Conservation (phyloP, 352 stramenopile species). For the Thraustochytrium sp. region DNA sequence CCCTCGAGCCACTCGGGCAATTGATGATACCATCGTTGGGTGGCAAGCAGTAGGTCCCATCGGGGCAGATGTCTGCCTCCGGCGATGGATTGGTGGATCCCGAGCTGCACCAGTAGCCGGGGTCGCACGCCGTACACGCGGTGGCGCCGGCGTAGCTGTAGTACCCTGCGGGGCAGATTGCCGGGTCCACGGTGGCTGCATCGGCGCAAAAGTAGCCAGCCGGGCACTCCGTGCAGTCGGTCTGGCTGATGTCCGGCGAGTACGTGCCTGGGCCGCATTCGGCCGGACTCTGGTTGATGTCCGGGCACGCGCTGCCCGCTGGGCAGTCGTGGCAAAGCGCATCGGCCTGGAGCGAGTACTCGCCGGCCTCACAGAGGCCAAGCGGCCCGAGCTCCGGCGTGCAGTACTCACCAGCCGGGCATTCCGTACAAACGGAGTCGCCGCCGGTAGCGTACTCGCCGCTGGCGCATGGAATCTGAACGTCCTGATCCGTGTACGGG, state of each 20-base stretch:
- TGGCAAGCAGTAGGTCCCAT: not conserved
- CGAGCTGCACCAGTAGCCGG: slow-evolving; percentile 67
- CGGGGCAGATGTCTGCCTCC: not conserved
- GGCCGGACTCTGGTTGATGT: not conserved
- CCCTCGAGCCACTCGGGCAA: not conserved
- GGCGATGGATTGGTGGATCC: slow-evolving; percentile 71
- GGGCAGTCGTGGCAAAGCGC: slow-evolving; percentile 19
- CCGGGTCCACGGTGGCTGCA: not conserved
- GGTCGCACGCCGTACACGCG: slow-evolving; percentile 59
- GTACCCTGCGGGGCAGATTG: not conserved
- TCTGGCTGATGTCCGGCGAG: slow-evolving; percentile 32
- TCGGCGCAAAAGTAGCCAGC: slow-evolving; percentile 17
- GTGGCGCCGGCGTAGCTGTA: slow-evolving; percentile 53
- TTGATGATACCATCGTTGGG: not conserved
- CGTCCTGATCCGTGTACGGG: slow-evolving; percentile 59
- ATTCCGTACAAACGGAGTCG: not conserved
- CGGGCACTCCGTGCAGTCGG: slow-evolving; percentile 47
- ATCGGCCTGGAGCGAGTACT: slow-evolving; percentile 3
- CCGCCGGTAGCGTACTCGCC: not conserved
- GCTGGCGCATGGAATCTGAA: slow-evolving; percentile 55
- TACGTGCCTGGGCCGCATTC: slow-evolving; percentile 9
- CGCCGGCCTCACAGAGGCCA: not conserved
- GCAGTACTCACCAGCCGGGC: not conserved
- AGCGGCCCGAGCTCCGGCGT: not conserved
- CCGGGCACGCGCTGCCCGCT: slow-evolving; percentile 51